These are phyloP conservation scores for Fusarium nodosum DNA, from an alignment of 2,329 filamentous ascomycete genomes.

Conservation along the genomic window DNA sequence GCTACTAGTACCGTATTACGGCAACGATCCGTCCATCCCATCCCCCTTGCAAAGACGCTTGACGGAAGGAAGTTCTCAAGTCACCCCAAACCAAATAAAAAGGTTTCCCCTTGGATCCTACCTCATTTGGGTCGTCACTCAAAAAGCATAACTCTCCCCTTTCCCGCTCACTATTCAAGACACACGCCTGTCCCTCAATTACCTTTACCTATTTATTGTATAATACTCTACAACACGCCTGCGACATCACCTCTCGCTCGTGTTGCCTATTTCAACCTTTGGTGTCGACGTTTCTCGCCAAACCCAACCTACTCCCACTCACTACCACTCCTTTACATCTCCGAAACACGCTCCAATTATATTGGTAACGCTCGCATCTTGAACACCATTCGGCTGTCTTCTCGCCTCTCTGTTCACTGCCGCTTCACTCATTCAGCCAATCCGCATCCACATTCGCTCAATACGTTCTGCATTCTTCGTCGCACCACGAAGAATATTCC, in stretches of 20 bases:
- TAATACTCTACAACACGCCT: constrained; percentile 40
- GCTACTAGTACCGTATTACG: constrained; percentile 40
- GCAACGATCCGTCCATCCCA: constrained; percentile 44
- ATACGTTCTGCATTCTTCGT: constrained; percentile 41
- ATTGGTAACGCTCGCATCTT: constrained; percentile 55
- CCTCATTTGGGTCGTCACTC: constrained; percentile 36
- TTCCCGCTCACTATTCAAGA: constrained; percentile 39
- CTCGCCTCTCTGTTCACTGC: constrained; percentile 38
- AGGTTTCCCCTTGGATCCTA: constrained; percentile 41
- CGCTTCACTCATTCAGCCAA: constrained; percentile 30
- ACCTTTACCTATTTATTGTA: constrained; percentile 3
- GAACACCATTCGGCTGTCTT: constrained; percentile 53
- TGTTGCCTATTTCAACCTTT: constrained; percentile 53
- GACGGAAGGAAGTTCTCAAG: constrained; percentile 36
- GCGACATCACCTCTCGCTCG: constrained; percentile 52
- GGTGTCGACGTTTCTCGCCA: constrained; percentile 53
- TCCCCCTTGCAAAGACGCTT: constrained; percentile 31
- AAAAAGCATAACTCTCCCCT: constrained; percentile 44
- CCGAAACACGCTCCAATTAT: constrained; percentile 53
- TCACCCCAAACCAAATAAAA: constrained; percentile 40
- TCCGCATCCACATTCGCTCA: constrained; percentile 44
- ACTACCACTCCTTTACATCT: constrained; percentile 44
- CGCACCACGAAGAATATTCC: constrained; percentile 50
- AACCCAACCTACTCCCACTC: constrained; percentile 45
- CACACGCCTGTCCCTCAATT: constrained; percentile 42